These are phyloP conservation scores for Xylaria sp. DNA, from an alignment of 2,329 filamentous ascomycete genomes.

Conservation along the genomic window DNA sequence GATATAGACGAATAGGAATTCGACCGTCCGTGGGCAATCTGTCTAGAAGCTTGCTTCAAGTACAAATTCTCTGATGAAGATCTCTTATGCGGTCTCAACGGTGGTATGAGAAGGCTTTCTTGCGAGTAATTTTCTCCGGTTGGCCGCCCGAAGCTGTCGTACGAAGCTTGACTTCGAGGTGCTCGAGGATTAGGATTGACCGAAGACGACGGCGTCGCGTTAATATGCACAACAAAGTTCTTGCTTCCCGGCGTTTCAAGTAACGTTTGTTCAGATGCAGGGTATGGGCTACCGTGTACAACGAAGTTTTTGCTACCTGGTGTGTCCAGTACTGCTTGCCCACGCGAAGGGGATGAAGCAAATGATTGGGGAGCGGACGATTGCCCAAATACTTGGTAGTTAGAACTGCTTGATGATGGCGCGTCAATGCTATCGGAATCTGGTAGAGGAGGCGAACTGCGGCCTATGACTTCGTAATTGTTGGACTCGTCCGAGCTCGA, in stretches of 20 bases:
- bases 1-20: constrained; percentile 61
- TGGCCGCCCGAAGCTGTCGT: constrained; percentile 42
- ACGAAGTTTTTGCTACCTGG: constrained; percentile 28
- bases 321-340: constrained; percentile 41
- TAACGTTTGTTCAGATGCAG: constrained; percentile 34
- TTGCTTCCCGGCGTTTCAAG: constrained; percentile 43
- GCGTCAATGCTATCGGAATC: constrained; percentile 50
- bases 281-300: constrained; percentile 21
- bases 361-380: constrained; percentile 54
- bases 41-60: constrained; percentile 57
- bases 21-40: constrained; percentile 56
- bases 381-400: constrained; percentile 56
- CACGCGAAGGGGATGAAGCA: constrained; percentile 42
- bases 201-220: constrained; percentile 49
- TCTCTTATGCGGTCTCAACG: constrained; percentile 55
- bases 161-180: constrained; percentile 41
- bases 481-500: constrained; percentile 54
- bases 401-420: constrained; percentile 51
- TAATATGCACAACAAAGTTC: constrained; percentile 61
- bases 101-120: constrained; percentile 64
- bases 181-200: constrained; percentile 39
- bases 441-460: constrained; percentile 50
- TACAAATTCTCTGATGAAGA: constrained; percentile 56
- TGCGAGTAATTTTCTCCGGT: constrained; percentile 59
- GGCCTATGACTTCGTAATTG: constrained; percentile 61